These are phyloP conservation scores for Populus trichocarpa DNA, from an alignment of 441 rosid genomes.

Conservation along the genomic window DNA sequence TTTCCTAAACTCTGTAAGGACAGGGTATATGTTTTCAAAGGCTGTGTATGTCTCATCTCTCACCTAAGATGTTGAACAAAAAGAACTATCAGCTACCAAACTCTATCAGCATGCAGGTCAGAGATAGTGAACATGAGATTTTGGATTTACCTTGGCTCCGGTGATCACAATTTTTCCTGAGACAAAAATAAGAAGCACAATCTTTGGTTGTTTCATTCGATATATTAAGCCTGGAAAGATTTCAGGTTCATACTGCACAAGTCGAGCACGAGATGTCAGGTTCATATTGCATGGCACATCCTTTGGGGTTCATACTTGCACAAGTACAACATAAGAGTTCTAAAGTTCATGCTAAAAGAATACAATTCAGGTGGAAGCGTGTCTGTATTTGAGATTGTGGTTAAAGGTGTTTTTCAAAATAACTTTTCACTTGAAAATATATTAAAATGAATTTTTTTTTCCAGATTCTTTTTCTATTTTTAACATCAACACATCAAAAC, in stretches of 20 bases:
- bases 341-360: not conserved
- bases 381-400: too few species aligned
- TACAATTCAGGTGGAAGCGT: not conserved
- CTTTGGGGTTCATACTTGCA: not conserved
- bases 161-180: slow-evolving; percentile 76
- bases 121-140: not conserved
- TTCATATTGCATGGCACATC: not conserved
- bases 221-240: slow-evolving; percentile 71
- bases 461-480: too few species aligned
- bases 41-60: slow-evolving; percentile 77
- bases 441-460: too few species aligned
- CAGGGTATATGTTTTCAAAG: slow-evolving; percentile 76
- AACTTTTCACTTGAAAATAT: too few species aligned
- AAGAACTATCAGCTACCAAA: not conserved
- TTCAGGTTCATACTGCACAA: slow-evolving; percentile 70
- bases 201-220: slow-evolving; percentile 73
- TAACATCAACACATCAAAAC: too few species aligned
- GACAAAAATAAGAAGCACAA: slow-evolving; percentile 64
- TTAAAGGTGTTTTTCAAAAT: too few species aligned
- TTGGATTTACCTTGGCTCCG: slow-evolving; percentile 62
- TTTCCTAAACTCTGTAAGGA: slow-evolving; percentile 76
- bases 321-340: not conserved
- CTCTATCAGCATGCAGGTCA: not conserved
- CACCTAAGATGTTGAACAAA: slow-evolving; percentile 35
- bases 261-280: not conserved